A percentile compares a stretch with the other conserved stretches of the same genome.
Conservation (phyloP, 2,329 filamentous ascomycete genomes). For the Akanthomyces uredinophilus region DNA sequence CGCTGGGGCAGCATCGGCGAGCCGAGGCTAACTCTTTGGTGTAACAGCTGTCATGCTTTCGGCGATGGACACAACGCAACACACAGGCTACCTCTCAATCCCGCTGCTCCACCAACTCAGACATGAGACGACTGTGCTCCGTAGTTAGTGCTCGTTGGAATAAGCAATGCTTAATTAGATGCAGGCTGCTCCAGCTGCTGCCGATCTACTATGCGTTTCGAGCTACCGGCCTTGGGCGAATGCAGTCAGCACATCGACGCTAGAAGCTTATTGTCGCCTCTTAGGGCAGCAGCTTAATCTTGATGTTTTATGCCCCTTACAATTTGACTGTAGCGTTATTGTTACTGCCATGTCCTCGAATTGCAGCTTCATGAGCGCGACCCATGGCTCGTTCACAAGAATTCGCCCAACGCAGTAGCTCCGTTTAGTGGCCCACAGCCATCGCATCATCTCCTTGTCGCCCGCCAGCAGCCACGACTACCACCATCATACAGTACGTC, state of each 20-base stretch:
- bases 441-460: background rate
- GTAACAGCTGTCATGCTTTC: background rate
- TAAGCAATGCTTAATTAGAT: background rate
- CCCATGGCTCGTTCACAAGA: background rate
- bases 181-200: background rate
- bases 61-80: background rate
- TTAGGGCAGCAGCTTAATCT: too few species aligned
- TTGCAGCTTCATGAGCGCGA: background rate
- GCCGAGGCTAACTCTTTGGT: conserved; percentile 9
- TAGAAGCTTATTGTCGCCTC: too few species aligned
- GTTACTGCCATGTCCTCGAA: too few species aligned
- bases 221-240: background rate
- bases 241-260: too few species aligned
- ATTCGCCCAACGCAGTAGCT: too few species aligned
- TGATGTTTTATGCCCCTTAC: too few species aligned
- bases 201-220: background rate
- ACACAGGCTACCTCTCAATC: background rate
- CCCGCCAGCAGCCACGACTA: background rate
- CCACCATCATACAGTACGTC: background rate
- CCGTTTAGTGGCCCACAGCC: background rate
- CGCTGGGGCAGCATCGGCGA: conserved; percentile 8
- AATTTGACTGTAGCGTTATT: too few species aligned
- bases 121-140: background rate
- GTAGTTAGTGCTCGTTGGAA: background rate
- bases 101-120: background rate